Percentiles rank a stretch among this genome's conserved stretches.
Evolutionary conservation across 2,329 filamentous ascomycete genomes (phyloP).

Genomic region (Epicoccum nigrum): DNA sequence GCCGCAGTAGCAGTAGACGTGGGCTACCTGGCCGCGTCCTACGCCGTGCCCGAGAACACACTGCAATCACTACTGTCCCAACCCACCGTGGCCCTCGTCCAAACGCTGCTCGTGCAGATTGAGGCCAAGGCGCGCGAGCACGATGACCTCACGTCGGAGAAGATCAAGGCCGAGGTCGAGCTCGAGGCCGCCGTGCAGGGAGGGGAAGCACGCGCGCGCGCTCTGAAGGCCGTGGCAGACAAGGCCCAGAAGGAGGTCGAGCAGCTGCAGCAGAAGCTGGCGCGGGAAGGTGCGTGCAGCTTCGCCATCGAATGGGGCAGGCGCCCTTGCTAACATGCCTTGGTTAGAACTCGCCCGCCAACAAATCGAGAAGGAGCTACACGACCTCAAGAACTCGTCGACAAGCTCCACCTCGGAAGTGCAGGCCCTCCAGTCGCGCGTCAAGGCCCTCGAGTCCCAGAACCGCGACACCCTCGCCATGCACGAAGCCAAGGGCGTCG

Average conservation of each 20-base stretch:
- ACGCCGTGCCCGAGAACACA: slow-evolving; percentile 69
- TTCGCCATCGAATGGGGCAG: background rate
- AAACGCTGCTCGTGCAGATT: slow-evolving; percentile 74
- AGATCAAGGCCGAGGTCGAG: slow-evolving; percentile 88
- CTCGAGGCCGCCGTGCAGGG: slow-evolving; percentile 87
- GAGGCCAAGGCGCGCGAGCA: slow-evolving; percentile 80
- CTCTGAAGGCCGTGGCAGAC: slow-evolving; percentile 79
- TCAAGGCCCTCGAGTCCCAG: slow-evolving; percentile 84
- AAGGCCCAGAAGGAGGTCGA: slow-evolving; percentile 85
- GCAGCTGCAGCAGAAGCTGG: slow-evolving; percentile 78
- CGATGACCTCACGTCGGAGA: slow-evolving; percentile 83
- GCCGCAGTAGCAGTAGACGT: slow-evolving; percentile 69
- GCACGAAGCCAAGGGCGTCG: slow-evolving; percentile 85
- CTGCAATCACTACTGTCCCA: slow-evolving; percentile 66
- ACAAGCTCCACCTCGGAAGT: slow-evolving; percentile 75
- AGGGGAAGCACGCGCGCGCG: slow-evolving; percentile 80
- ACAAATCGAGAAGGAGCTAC: slow-evolving; percentile 79
- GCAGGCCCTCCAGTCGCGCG: slow-evolving; percentile 78
- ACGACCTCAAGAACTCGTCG: slow-evolving; percentile 75
- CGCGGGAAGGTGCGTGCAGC: slow-evolving; percentile 72
- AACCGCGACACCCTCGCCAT: slow-evolving; percentile 90
- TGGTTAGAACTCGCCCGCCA: slow-evolving; percentile 74
- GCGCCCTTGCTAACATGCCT: slow-evolving; percentile 1
- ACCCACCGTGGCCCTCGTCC: slow-evolving; percentile 80
- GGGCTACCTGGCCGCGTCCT: slow-evolving; percentile 74